Base-by-base conservation (phyloP, 1,139 yeast genomes). In the Sugiyamaella grinbergsii region DNA sequence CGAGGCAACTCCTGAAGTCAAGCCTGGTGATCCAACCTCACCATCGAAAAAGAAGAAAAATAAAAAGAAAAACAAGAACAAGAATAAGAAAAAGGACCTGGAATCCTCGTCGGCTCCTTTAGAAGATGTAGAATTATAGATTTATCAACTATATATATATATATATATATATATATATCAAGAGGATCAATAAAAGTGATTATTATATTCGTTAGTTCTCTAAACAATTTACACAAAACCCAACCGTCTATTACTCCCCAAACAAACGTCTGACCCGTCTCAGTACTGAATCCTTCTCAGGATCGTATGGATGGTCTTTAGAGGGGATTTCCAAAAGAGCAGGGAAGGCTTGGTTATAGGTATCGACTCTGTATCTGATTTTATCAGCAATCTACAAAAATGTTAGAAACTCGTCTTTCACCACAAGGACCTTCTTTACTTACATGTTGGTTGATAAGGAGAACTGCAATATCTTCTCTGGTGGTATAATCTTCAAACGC, bases 251-350 rank as follows among this genome's bases (percentile, higher is more conserved):
- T 18, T 75, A 89, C 72, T 91, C 98, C 41, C 98, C 98, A 74
- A 91, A 91, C 59, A 93, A 75, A 68, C 96, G 82, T 75, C 96
- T 85, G 28, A 93, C 98, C 68, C 95, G 85, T 73, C 94, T 84
- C 72, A 93, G 78, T 50, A 93, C 90, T 19, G 96, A 85, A 71
- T 93, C 99, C 81, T 91, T 94, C 69, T 91, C 98, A 20, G 98
- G 98, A 69, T 93, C 81, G 68, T 93, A 93, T 19, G 99, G 98
- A 68, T 93, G 98, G 66, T 93, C 99, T 74, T 93, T 93, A 15
- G 98, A 88, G 34, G 99, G 99, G 60, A 93, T 93, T 71, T 93
- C 99, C 65, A 93, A 77, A 47, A 93, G 82, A 2, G 98, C 97
- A 5, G 99, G 99, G 71, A 93, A 93, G 8, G 98, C 96, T 61